These are phyloP conservation scores for Salix viminalis DNA, from an alignment of 345 rosid species.

Conservation along the genomic window DNA sequence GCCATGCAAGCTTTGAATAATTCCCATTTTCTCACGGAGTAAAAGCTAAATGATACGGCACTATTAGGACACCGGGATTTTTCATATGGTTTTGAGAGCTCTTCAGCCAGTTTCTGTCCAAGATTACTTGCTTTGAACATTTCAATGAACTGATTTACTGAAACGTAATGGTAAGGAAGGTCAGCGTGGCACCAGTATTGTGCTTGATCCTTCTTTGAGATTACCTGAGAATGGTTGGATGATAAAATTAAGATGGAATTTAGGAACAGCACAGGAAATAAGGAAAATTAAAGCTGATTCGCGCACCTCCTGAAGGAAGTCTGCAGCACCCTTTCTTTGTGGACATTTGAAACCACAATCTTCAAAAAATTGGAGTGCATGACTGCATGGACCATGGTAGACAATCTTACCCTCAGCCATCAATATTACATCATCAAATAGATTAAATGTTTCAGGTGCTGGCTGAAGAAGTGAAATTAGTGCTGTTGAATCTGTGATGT, in stretches of 20 bases:
- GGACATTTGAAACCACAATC: conserved; percentile 11
- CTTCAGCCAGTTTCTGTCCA: conserved; percentile 26
- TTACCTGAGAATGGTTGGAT: neutral
- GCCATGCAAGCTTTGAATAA: conserved; percentile 40
- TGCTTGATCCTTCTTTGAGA: conserved; percentile 6
- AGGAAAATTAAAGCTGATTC: neutral
- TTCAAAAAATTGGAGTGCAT: conserved; percentile 1
- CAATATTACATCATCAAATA: conserved; percentile 8
- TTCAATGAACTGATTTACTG: conserved; percentile 29
- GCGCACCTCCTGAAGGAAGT: conserved; percentile 1
- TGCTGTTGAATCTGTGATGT: neutral
- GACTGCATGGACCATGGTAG: neutral
- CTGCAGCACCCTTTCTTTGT: neutral
- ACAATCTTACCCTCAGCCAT: conserved; percentile 10
- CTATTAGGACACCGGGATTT: conserved; percentile 19
- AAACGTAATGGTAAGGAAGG: conserved; percentile 31
- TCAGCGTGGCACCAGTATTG: conserved; percentile 8
- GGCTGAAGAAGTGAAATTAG: conserved; percentile 7
- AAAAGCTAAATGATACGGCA: conserved; percentile 28
- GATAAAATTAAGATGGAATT: too few species aligned
- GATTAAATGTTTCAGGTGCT: conserved; percentile 10
- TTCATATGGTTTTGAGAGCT: conserved; percentile 27
- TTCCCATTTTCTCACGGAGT: conserved; percentile 38
- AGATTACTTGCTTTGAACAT: conserved; percentile 26
- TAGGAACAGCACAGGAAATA: too few species aligned